Base-by-base conservation (phyloP, 139 green algal genomes). In the Spirogloea muscicola region DNA sequence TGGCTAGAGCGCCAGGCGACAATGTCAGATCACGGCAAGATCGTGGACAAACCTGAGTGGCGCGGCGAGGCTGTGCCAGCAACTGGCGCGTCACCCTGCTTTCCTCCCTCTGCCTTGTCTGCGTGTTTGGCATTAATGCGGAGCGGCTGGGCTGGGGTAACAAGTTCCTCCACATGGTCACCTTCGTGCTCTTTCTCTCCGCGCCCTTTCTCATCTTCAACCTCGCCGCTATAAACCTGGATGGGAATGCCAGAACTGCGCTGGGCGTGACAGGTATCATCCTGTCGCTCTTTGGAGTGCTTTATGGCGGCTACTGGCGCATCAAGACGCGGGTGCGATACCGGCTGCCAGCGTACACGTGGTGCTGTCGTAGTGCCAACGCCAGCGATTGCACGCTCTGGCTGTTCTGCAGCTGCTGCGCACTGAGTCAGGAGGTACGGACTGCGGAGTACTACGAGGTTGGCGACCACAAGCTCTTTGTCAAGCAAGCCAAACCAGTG, bases 131-230 rank as follows among this genome's bases (percentile, higher is more conserved):
- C 0, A 49, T 48, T 37, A 70, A 77, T 21, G 41, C 51, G 57
- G 69, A 77, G 52, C 29, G 69, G 18, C 52, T 77, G 3, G 69
- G 69, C 18, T 49, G 68, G 21, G 69, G 69, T 18, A 71, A 77
- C 36, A 38, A 42, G 36, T 18, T 77, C 55, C 55, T 77, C 3
- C 69, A 77, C 69, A 60, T 42, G 34, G 31, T 70, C 9, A 70
- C 55, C 38, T 77, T 77, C 51, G 9, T 40, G 5, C 25, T 77
- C 44, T 58, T 77, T 27, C 34, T 68, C 10, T 1, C 58, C 4
- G 69, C 44, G 4, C 69, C 69, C 5, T 38, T 77, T 33, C n/a
- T 69, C 0, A 69, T 77, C 36, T 77, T 77, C 44, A 27, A 60
- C 13, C 60, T 77, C 39, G 31, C 55, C 1, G 55, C 69, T 1